Evolutionary conservation across 805 yeast genomes (phyloP).

Genomic region (Schwanniomyces pseudopolymorphus): DNA sequence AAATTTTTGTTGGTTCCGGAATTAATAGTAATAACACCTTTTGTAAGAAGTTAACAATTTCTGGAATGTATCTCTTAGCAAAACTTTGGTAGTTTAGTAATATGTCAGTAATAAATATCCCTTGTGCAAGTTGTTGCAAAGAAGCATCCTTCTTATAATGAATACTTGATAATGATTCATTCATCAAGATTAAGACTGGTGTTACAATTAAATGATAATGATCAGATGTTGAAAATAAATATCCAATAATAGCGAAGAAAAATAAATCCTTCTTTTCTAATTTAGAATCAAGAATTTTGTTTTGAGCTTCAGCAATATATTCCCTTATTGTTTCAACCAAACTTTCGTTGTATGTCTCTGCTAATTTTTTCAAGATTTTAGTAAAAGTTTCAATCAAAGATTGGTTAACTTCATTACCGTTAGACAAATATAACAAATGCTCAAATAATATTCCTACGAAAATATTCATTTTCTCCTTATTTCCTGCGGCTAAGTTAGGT

Average conservation of each 20-base stretch:
- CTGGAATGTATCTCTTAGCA: conserved; percentile 83
- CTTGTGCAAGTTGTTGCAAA: conserved; percentile 50
- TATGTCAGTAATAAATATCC: conserved; percentile 64
- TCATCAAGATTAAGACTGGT: conserved; percentile 72
- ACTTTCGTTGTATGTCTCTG: conserved; percentile 63
- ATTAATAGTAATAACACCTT: conserved; percentile 46
- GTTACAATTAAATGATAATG: conserved; percentile 90
- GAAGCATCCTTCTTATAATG: conserved; percentile 32
- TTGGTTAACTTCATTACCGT: conserved; percentile 23
- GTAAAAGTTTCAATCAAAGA: conserved; percentile 43
- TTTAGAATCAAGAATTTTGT: conserved; percentile 34
- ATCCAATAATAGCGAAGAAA: conserved; percentile 70
- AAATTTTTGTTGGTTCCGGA: conserved; percentile 32
- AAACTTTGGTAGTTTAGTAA: conserved; percentile 72
- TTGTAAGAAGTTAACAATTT: conserved; percentile 59
- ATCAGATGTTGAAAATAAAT: conserved; percentile 89
- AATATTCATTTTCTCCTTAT: conserved; percentile 66
- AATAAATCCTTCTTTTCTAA: conserved; percentile 50
- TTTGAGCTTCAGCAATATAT: conserved; percentile 55
- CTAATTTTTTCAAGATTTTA: conserved; percentile 51
- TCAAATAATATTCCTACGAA: conserved; percentile 65
- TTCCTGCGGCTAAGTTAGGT: conserved; percentile 79
- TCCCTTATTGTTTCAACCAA: conserved; percentile 64
- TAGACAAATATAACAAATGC: conserved; percentile 54
- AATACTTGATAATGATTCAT: conserved; percentile 52